A percentile compares a stretch with the other conserved stretches of the same genome.
phyloP scores from a whole-genome alignment of 2,329 filamentous ascomycete species.

The Paecilomyces variotii region DNA sequence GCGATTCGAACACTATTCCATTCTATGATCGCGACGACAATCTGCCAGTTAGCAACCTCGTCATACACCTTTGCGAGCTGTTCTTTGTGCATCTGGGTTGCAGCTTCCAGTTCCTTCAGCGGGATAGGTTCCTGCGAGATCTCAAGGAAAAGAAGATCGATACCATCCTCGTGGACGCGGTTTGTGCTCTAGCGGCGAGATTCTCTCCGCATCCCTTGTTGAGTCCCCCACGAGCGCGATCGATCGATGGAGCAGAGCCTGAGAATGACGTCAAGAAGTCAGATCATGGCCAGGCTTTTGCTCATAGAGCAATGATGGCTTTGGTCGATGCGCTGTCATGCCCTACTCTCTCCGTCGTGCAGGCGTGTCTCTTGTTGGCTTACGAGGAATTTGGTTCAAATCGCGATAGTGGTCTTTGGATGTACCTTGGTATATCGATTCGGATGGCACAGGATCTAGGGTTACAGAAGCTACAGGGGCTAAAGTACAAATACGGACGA shows the following conservation, averaged over 20 bases:
- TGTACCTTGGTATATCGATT: slow-evolving; percentile 84
- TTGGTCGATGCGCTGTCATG: slow-evolving; percentile 77
- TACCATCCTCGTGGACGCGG: slow-evolving; percentile 75
- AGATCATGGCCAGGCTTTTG: slow-evolving; percentile 69
- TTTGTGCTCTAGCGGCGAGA: slow-evolving; percentile 72
- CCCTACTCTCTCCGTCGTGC: slow-evolving; percentile 73
- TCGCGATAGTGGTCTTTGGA: slow-evolving; percentile 85
- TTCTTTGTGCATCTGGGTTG: slow-evolving; percentile 80
- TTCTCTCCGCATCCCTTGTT: slow-evolving; percentile 60
- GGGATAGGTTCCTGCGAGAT: slow-evolving; percentile 63
- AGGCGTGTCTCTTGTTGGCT: slow-evolving; percentile 73
- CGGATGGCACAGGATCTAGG: slow-evolving; percentile 74
- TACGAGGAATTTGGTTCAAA: slow-evolving; percentile 86
- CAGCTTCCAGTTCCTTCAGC: slow-evolving; percentile 74
- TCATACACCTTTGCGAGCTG: slow-evolving; percentile 66
- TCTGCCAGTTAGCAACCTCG: slow-evolving; percentile 63
- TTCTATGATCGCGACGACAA: slow-evolving; percentile 68
- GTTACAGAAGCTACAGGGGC: slow-evolving; percentile 70
- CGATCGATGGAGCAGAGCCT: slow-evolving; percentile 34
- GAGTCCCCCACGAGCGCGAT: slow-evolving; percentile 43
- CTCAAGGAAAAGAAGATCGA: slow-evolving; percentile 75
- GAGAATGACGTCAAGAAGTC: slow-evolving; percentile 38
- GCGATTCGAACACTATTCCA: slow-evolving; percentile 45
- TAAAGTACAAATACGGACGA: slow-evolving; percentile 49
- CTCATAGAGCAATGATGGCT: slow-evolving; percentile 72